These are phyloP conservation scores for Psilocybe cyanescens DNA, from an alignment of 768 basidiomycete genomes.

Conservation along the genomic window DNA sequence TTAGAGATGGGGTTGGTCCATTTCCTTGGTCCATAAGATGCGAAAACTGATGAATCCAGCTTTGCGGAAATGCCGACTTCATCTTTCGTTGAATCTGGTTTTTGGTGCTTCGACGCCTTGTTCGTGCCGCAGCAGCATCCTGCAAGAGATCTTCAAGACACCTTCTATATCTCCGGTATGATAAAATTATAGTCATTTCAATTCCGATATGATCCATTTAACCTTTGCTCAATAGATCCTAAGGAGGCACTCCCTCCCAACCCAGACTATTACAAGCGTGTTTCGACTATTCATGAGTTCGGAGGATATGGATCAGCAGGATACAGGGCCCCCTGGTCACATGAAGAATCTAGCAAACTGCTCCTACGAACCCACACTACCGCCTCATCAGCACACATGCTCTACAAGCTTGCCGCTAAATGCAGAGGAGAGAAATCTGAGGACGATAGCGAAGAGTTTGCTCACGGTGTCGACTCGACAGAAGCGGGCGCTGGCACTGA, in stretches of 20 bases:
- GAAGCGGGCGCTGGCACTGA: slow-evolving; percentile 24
- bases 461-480: slow-evolving; percentile 38
- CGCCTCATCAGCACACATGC: slow-evolving; percentile 90
- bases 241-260: slow-evolving; percentile 75
- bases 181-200: not conserved
- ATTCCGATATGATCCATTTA: not conserved
- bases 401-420: slow-evolving; percentile 89
- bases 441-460: slow-evolving; percentile 44
- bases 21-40: not conserved
- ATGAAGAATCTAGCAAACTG: slow-evolving; percentile 90
- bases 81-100: slow-evolving; percentile 94
- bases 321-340: slow-evolving; percentile 96
- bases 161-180: slow-evolving; percentile 93
- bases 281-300: slow-evolving; percentile 81
- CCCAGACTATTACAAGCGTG: slow-evolving; percentile 82
- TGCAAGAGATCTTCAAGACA: slow-evolving; percentile 96
- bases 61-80: slow-evolving; percentile 99
- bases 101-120: slow-evolving; percentile 99
- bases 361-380: slow-evolving; percentile 97
- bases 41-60: slow-evolving; percentile 41
- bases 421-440: slow-evolving; percentile 63
- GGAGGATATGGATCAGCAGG: slow-evolving; percentile 93
- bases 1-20: slow-evolving; percentile 93
- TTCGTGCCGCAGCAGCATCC: slow-evolving; percentile 99
- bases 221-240: slow-evolving; percentile 60